A percentile compares a stretch with the other conserved stretches of the same genome.
phyloP scores from a whole-genome alignment of 768 basidiomycete genomes.

The Mycena crocata region DNA sequence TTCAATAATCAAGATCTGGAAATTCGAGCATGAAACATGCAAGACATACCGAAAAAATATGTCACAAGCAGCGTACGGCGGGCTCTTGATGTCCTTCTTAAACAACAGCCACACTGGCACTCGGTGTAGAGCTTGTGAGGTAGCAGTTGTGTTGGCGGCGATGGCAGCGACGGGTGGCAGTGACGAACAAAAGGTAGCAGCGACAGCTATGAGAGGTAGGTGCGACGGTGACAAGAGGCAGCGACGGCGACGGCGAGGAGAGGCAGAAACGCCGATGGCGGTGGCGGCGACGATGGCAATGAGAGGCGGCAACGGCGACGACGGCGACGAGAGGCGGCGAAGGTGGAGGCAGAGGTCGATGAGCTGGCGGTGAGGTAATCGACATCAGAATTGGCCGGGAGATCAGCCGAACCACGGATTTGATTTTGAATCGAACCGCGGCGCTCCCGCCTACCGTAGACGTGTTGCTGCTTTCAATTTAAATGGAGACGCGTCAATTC shows the following conservation, averaged over 20 bases:
- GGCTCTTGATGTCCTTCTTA: too few species aligned
- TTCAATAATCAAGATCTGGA: too few species aligned
- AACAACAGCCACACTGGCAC: too few species aligned
- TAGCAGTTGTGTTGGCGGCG: not conserved
- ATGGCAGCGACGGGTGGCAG: not conserved
- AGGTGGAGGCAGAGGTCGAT: not conserved
- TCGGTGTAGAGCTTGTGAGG: too few species aligned
- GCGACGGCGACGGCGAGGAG: not conserved
- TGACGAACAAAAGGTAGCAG: not conserved
- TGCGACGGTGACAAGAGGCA: not conserved
- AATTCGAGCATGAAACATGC: too few species aligned
- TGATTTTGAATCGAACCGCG: conserved; percentile 2
- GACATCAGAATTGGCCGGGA: not conserved
- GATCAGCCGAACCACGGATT: not conserved
- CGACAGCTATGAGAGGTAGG: not conserved
- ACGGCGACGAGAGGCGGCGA: not conserved
- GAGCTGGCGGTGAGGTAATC: not conserved
- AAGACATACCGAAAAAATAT: too few species aligned
- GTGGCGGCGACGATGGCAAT: not conserved
- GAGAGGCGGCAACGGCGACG: not conserved
- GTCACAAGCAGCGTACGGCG: too few species aligned
- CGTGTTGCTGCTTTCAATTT: too few species aligned
- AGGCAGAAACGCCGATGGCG: not conserved
- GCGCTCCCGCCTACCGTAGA: conserved; percentile 9
- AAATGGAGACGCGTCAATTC: too few species aligned